Base-by-base conservation (phyloP, 805 yeast genomes). In the Monosporozyma servazzii region DNA sequence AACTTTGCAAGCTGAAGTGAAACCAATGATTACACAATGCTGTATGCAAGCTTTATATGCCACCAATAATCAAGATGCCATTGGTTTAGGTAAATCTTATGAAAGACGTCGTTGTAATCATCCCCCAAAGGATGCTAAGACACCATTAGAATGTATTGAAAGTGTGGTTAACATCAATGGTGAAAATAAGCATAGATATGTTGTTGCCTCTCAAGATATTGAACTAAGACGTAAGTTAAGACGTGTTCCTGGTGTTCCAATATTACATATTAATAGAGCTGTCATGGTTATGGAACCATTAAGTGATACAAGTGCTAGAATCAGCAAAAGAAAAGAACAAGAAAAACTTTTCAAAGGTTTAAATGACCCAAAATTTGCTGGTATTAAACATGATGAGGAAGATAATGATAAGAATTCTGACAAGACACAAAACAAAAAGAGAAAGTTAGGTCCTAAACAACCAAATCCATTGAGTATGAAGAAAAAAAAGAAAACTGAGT, bases 241-340 rank as follows among this genome's bases (percentile, higher is more conserved):
- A 57, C 73, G 73, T 30, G 74, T 89, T 10, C 95, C 99, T 0
- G 99, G 96, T 11, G 85, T 88, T 1, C 99, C 99, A 1, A 68
- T 93, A 56, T 72, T 91, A 9, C 90, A 86, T 66, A 81, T 93
- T 80, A 83, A 86, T 62, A 76, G 96, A 54, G 81, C 96, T 1
- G 99, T 93, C 17, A 87, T 93, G 91, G 82, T 93, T 27, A 81
- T 93, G 93, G 99, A 93, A 68, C 96, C 97, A 7, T 71, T 89
- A 58, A 86, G 96, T 49, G 77, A 76, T 39, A 86, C 87, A 6
- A 84, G 91, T 43, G 74, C 72, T 11, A 66, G 63, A 45, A 73
- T 75, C 15, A 79, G 81, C 50, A 62, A 62, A 45, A 58, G 67
- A 29, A 71, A 75, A 41, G 99, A 93, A 67, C 65, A 71, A 1